Percentiles rank a stretch among this genome's conserved stretches.
Conservation (phyloP, 176 grass and related monocot genomes). For the Zoysia pacifica region DNA sequence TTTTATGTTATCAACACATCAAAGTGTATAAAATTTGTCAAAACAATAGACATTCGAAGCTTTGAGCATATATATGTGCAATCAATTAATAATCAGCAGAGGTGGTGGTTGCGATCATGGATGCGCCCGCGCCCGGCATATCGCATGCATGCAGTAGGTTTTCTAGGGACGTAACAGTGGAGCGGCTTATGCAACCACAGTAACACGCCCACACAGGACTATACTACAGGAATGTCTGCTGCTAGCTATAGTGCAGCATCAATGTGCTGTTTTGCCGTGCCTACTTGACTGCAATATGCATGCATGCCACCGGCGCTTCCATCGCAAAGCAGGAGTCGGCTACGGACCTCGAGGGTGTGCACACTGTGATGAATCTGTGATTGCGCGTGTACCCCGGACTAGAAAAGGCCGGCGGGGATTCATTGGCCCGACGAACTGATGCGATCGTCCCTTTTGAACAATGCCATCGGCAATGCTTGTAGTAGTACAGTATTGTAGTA, state of each 20-base stretch:
- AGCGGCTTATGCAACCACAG: slow-evolving; percentile 44
- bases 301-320: slow-evolving; percentile 15
- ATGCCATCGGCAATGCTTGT: not conserved
- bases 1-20: not conserved
- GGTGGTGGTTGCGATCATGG: not conserved
- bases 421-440: slow-evolving; percentile 25
- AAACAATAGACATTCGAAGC: not conserved
- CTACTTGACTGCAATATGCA: not conserved
- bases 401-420: slow-evolving; percentile 33
- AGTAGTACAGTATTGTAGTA: not conserved
- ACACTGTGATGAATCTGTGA: slow-evolving; percentile 24
- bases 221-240: slow-evolving; percentile 9
- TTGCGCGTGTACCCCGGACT: slow-evolving; percentile 34
- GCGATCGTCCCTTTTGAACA: slow-evolving; percentile 23
- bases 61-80: not conserved
- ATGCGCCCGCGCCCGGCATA: slow-evolving; percentile 19
- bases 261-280: slow-evolving; percentile 16
- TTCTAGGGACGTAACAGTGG: slow-evolving; percentile 32
- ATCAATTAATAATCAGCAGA: not conserved
- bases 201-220: slow-evolving; percentile 6
- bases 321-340: slow-evolving; percentile 22
- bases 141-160: slow-evolving; percentile 54
- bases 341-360: not conserved
- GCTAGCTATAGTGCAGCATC: slow-evolving; percentile 34
- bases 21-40: not conserved